phyloP scores from a whole-genome alignment of 2,329 filamentous ascomycete genomes.

The Cladosporium sphaerospermum region DNA sequence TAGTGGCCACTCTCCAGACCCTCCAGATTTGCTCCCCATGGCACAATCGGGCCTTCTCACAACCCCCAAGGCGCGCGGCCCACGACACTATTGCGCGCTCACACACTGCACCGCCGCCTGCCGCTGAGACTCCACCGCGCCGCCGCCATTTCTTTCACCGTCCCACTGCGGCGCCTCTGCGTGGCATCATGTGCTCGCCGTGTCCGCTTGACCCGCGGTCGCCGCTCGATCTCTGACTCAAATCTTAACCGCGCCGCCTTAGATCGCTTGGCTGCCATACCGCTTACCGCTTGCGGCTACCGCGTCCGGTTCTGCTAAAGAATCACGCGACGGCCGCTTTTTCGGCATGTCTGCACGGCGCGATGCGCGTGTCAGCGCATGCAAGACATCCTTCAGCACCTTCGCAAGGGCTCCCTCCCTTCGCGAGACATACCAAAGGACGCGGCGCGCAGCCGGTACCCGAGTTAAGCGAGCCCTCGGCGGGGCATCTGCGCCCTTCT shows the following conservation, averaged over 20 bases:
- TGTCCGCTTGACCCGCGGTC: neutral
- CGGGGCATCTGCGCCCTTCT: too few species aligned
- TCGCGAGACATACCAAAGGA: too few species aligned
- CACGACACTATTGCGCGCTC: too few species aligned
- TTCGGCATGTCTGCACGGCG: neutral
- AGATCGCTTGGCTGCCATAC: neutral
- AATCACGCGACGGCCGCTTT: neutral
- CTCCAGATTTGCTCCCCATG: slow-evolving; percentile 41
- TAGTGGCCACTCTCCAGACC: slow-evolving; percentile 28
- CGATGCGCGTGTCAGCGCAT: too few species aligned
- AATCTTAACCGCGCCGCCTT: neutral
- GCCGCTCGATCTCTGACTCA: neutral
- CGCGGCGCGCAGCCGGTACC: too few species aligned
- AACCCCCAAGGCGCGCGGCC: too few species aligned
- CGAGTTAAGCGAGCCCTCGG: too few species aligned
- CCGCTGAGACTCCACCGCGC: too few species aligned
- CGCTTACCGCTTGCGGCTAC: neutral
- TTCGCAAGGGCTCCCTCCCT: too few species aligned
- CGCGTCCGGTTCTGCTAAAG: neutral
- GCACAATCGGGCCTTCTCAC: slow-evolving; percentile 9
- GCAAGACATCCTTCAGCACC: too few species aligned
- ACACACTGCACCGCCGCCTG: too few species aligned
- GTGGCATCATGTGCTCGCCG: neutral
- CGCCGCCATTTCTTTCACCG: too few species aligned
- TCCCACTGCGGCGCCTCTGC: neutral